phyloP scores from a whole-genome alignment of 2,329 filamentous ascomycete genomes.

The Colletotrichum ledebouriae region DNA sequence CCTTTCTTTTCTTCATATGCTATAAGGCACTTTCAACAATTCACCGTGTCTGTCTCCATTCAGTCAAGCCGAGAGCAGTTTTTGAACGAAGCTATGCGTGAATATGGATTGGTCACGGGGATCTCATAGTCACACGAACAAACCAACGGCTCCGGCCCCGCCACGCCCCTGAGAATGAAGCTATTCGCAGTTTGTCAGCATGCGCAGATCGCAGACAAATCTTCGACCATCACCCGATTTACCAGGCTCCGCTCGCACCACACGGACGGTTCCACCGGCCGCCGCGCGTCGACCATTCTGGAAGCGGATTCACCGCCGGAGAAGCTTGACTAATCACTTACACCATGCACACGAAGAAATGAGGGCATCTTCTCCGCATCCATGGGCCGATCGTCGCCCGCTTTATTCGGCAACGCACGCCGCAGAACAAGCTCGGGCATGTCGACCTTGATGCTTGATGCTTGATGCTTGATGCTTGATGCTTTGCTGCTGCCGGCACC shows the following conservation, averaged over 20 bases:
- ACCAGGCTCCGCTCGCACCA: not conserved
- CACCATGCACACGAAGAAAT: not conserved
- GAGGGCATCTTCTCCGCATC: constrained; percentile 11
- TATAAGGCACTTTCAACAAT: too few species aligned
- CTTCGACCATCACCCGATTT: too few species aligned
- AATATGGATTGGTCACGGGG: too few species aligned
- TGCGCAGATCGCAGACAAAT: not conserved
- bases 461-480: too few species aligned
- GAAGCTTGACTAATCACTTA: constrained; percentile 10
- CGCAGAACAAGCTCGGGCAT: not conserved
- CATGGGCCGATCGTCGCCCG: constrained; percentile 15
- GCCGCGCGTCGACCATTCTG: not conserved
- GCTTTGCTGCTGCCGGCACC: too few species aligned
- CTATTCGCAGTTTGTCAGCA: constrained; percentile 21
- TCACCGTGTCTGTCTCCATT: too few species aligned
- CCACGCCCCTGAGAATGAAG: not conserved
- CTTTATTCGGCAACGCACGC: not conserved
- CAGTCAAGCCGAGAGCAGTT: too few species aligned
- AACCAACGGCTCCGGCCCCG: too few species aligned
- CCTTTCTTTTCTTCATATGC: too few species aligned
- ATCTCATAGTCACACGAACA: too few species aligned
- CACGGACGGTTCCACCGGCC: not conserved
- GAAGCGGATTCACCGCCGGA: not conserved
- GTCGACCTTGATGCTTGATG: too few species aligned
- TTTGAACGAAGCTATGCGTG: too few species aligned